Conservation (phyloP, 495 filamentous ascomycete species). For the Xanthoparmelia taractica region DNA sequence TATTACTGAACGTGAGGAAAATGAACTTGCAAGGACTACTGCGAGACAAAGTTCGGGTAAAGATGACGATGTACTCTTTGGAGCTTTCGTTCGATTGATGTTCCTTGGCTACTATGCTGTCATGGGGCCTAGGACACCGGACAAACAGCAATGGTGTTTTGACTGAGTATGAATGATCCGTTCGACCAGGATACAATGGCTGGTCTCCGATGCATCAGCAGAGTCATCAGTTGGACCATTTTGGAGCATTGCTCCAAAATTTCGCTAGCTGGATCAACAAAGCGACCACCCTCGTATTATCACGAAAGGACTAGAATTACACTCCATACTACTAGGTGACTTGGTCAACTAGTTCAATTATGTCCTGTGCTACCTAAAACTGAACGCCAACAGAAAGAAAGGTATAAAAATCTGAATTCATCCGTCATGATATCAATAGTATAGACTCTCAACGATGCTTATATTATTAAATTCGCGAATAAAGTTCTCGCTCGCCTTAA, state of each 20-base stretch:
- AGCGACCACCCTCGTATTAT: too few relatives aligned
- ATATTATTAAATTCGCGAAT: slow-evolving; percentile 15
- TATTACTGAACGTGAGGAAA: background rate
- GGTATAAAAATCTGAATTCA: background rate
- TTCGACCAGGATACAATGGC: background rate
- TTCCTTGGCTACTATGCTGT: background rate
- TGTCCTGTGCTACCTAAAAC: slow-evolving; percentile 3
- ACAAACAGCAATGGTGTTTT: slow-evolving; percentile 10
- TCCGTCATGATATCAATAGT: slow-evolving; percentile 1
- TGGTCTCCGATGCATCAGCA: too few relatives aligned
- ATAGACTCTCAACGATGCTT: slow-evolving; percentile 7
- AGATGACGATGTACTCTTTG: slow-evolving; percentile 1
- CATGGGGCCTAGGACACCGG: slow-evolving; percentile 1
- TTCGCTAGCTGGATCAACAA: too few relatives aligned
- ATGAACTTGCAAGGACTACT: slow-evolving; percentile 4
- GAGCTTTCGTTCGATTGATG: background rate
- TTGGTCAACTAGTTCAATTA: background rate
- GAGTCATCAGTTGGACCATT: too few relatives aligned
- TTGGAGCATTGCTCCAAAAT: too few relatives aligned
- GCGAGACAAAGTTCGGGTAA: background rate
- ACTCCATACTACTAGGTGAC: background rate
- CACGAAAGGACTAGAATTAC: too few relatives aligned
- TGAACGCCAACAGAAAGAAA: background rate
- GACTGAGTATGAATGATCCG: background rate
- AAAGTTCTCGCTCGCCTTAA: slow-evolving; percentile 19